A percentile compares a stretch with the other conserved stretches of the same genome.
These are phyloP conservation scores for Sophora flavescens DNA, from an alignment of 306 rosid species.

Conservation along the genomic window DNA sequence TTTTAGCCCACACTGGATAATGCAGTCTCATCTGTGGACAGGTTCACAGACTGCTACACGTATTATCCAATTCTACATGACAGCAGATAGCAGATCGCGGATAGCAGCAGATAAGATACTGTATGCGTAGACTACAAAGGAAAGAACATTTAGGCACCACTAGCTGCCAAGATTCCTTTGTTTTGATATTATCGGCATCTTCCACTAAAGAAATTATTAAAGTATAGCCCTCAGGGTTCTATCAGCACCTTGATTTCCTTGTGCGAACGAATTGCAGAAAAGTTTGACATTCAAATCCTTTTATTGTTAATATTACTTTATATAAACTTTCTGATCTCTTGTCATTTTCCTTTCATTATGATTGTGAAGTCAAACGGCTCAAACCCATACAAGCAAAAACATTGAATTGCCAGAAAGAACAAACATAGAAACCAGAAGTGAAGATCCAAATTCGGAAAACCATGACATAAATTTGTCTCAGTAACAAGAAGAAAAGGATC, in stretches of 20 bases:
- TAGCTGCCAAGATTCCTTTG: slow-evolving; percentile 21
- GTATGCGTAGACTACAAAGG: no score
- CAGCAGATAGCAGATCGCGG: no score
- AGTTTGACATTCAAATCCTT: slow-evolving; percentile 23
- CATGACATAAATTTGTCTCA: neutral
- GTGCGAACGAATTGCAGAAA: slow-evolving; percentile 44
- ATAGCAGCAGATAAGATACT: neutral
- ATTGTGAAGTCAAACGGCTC: slow-evolving; percentile 43
- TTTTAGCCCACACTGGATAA: no score
- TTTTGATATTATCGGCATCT: slow-evolving; percentile 39
- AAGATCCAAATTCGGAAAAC: slow-evolving; percentile 1
- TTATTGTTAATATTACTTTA: neutral
- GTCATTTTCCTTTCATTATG: slow-evolving; percentile 20
- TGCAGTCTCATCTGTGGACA: no score
- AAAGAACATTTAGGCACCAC: neutral
- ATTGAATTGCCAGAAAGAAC: neutral
- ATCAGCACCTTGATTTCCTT: slow-evolving; percentile 38
- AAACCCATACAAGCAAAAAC: neutral
- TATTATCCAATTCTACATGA: no score
- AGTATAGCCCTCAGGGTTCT: slow-evolving; percentile 14
- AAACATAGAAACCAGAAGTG: neutral
- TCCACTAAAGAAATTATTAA: slow-evolving; percentile 15
- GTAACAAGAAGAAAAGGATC: neutral
- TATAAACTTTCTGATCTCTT: neutral
- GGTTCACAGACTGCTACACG: no score